Evolutionary conservation across 805 yeast genomes (phyloP), one percentile per base, ranked within the genome.

Genomic region (Kluyveromyces lactis): DNA sequence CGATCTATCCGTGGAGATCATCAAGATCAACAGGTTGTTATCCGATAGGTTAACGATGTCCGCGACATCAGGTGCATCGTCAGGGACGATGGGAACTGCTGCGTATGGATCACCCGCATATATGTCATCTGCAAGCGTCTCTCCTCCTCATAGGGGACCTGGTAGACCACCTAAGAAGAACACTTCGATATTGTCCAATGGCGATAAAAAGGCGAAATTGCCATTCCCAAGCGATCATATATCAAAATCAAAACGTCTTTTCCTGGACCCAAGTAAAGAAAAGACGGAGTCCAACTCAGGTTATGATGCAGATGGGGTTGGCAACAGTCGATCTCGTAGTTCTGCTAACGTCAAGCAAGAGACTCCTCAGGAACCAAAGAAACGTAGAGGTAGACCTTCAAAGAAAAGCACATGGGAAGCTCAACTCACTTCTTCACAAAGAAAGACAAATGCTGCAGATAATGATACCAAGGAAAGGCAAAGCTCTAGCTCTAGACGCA

Each of bases 331-430:
- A 38, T 5, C 16, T 27, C 13, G 16, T 12, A 11, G 5, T 12
- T 15, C 30, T 12, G 16, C 40, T 10, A 31, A 34, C 15, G 31
- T 34, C 3, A 31, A 38, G 12, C 31, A 13, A 11, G 37, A 36
- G 16, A 39, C 36, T 4, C 41, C 3, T 31, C 45, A 28, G 36
- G 44, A 6, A 38, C 44, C 37, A 5, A 53, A 48, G 38, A 59
- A 51, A 31, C 56, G 51, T 42, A 52, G 64, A 38, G 64, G 64
- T 26, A 51, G 64, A 38, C 64, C 64, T 11, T 62, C 62, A 4
- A 59, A 37, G 28, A 37, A 30, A 30, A 18, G 19, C 10, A 13
- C n/a, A 19, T 29, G 34, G 23, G 41, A 38, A 17, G 35, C 33
- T 23, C 36, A 29, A n/a, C 16, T 26, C 4, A 38, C 39, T 5